Conservation (phyloP, 805 yeast genomes). For the Wickerhamomyces xylosicus region DNA sequence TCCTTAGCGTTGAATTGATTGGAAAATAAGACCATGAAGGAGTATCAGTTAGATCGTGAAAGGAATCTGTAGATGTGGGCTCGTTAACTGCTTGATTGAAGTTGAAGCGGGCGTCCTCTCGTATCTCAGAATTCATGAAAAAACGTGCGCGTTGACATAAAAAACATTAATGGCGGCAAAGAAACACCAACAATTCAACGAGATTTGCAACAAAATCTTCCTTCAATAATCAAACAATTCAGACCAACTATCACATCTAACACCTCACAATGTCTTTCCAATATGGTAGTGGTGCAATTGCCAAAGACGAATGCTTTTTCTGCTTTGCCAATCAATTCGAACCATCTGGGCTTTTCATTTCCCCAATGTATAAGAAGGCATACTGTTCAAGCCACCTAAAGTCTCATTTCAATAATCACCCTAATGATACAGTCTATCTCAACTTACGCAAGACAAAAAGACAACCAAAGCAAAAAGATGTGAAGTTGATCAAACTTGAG, state of each 20-base stretch:
- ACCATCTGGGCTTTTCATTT: constrained; percentile 56
- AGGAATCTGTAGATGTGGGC: too few species aligned
- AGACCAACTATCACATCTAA: not conserved
- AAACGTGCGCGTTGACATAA: not conserved
- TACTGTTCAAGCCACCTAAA: constrained; percentile 54
- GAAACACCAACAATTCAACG: too few species aligned
- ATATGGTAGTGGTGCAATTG: constrained; percentile 30
- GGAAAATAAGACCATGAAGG: constrained; percentile 2
- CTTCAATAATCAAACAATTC: too few species aligned
- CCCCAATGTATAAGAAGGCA: constrained; percentile 64
- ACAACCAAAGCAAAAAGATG: constrained; percentile 24
- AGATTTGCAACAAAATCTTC: too few species aligned
- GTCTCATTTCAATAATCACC: constrained; percentile 41
- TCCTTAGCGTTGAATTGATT: constrained; percentile 20
- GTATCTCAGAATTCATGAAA: too few species aligned
- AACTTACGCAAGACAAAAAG: constrained; percentile 46
- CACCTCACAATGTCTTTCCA: not conserved
- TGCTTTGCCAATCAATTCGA: constrained; percentile 64
- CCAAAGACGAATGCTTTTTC: constrained; percentile 86
- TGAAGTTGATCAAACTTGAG: constrained; percentile 53
- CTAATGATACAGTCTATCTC: constrained; percentile 43
- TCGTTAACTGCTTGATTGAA: too few species aligned
- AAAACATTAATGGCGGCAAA: too few species aligned
- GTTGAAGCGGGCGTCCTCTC: too few species aligned
- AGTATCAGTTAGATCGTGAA: too few species aligned